These are phyloP conservation scores for Dioscorea dumetorum DNA, from an alignment of 106 monocot genomes.

Conservation along the genomic window DNA sequence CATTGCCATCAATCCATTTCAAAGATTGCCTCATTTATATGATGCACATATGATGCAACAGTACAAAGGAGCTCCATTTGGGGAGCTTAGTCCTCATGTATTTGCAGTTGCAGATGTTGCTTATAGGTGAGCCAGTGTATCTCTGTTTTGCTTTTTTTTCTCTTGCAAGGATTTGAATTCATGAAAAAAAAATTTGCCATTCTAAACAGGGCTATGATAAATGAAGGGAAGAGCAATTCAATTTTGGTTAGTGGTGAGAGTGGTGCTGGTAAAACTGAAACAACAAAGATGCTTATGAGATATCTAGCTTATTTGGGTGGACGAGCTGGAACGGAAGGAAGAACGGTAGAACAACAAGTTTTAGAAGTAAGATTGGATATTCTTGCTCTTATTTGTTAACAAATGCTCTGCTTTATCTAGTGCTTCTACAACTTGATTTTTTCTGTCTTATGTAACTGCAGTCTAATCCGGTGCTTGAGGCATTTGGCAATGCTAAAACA, in stretches of 20 bases:
- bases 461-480: slow-evolving; percentile 99
- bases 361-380: slow-evolving; percentile 49
- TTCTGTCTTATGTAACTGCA: slow-evolving; percentile 24
- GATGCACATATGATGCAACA: slow-evolving; percentile 78
- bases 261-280: slow-evolving; percentile 86
- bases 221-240: slow-evolving; percentile 75
- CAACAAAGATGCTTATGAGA: slow-evolving; percentile 86
- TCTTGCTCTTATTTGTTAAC: neutral
- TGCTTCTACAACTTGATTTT: neutral
- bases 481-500: slow-evolving; percentile 99
- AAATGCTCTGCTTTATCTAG: neutral
- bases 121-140: slow-evolving; percentile 34
- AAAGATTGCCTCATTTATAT: slow-evolving; percentile 75
- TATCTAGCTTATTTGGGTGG: slow-evolving; percentile 80
- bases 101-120: slow-evolving; percentile 83
- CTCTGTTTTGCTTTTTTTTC: neutral
- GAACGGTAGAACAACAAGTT: slow-evolving; percentile 87
- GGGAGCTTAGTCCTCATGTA: slow-evolving; percentile 81
- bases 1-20: slow-evolving; percentile 79
- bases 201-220: slow-evolving; percentile 60
- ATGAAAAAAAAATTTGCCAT: neutral
- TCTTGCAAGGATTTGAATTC: no score
- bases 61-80: slow-evolving; percentile 71
- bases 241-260: slow-evolving; percentile 90
- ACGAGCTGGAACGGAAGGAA: slow-evolving; percentile 58